Conservation (phyloP, 1,284 basidiomycete species). For the Cryptococcus sp. region DNA sequence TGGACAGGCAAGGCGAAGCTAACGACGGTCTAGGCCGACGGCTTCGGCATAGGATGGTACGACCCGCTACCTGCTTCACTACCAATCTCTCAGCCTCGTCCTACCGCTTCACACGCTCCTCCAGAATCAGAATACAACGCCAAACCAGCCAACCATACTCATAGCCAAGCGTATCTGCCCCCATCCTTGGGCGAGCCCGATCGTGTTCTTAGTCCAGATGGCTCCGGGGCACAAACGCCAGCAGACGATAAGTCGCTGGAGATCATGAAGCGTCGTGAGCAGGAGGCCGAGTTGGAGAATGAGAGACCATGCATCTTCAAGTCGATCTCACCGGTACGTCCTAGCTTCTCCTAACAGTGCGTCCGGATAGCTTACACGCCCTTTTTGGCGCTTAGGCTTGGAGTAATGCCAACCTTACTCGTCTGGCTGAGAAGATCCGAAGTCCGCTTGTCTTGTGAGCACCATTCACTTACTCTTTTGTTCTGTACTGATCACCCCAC, state of each 20-base stretch:
- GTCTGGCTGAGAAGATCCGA: slow-evolving; percentile 92
- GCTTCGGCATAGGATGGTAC: slow-evolving; percentile 88
- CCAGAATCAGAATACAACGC: slow-evolving; percentile 2
- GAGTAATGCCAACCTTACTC: slow-evolving; percentile 87
- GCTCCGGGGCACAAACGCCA: no score
- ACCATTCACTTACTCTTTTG: background rate
- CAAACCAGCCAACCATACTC: slow-evolving; percentile 4
- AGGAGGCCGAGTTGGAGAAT: slow-evolving; percentile 68
- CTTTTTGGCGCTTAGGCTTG: slow-evolving; percentile 65
- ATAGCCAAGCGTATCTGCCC: slow-evolving; percentile 9
- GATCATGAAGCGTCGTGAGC: slow-evolving; percentile 31
- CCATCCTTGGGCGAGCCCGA: slow-evolving; percentile 1
- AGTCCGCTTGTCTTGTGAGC: slow-evolving; percentile 87
- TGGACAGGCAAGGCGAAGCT: slow-evolving; percentile 4
- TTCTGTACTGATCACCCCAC: slow-evolving; percentile 7
- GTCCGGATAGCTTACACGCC: slow-evolving; percentile 14
- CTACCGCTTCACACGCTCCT: slow-evolving; percentile 16
- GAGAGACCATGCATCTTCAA: slow-evolving; percentile 93
- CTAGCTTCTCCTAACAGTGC: background rate
- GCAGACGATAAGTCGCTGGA: slow-evolving; percentile 23
- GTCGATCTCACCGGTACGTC: slow-evolving; percentile 80
- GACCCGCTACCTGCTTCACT: slow-evolving; percentile 33
- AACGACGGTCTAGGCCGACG: slow-evolving; percentile 66
- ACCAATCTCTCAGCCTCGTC: slow-evolving; percentile 12
- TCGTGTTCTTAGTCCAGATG: no score